A percentile compares a stretch with the other conserved stretches of the same genome.
Conservation (phyloP, 176 grass and related monocot species). For the Pontederia crassipes region DNA sequence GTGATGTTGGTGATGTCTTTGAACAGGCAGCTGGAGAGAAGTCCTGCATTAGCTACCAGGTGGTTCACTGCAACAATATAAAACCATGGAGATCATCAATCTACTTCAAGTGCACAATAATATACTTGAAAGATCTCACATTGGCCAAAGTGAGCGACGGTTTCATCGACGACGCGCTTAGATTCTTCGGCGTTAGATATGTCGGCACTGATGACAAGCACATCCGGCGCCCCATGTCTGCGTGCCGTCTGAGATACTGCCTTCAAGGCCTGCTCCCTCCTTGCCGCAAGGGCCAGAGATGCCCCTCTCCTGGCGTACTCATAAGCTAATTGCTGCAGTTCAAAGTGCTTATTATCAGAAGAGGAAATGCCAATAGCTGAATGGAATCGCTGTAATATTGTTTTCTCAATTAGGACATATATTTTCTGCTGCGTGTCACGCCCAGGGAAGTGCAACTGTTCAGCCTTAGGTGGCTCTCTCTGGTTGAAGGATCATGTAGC, state of each 20-base stretch:
- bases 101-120: background rate
- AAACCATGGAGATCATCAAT: background rate
- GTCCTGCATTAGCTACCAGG: constrained; percentile 75
- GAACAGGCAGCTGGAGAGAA: constrained; percentile 77
- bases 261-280: constrained; percentile 50
- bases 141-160: constrained; percentile 64
- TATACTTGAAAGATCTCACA: constrained; percentile 13
- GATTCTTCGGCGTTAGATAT: constrained; percentile 48
- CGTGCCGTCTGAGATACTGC: constrained; percentile 47
- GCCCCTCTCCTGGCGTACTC: constrained; percentile 69
- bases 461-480: too few relatives aligned
- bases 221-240: constrained; percentile 46
- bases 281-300: constrained; percentile 58
- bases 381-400: too few relatives aligned
- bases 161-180: constrained; percentile 66
- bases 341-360: background rate
- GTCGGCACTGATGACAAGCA: constrained; percentile 51
- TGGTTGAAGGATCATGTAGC: too few relatives aligned
- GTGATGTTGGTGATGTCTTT: constrained; percentile 79
- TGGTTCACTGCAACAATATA: constrained; percentile 57
- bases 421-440: too few relatives aligned
- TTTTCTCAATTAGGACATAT: too few relatives aligned
- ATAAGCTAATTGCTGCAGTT: constrained; percentile 58
- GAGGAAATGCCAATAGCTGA: too few relatives aligned
- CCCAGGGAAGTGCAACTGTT: too few relatives aligned